Evolutionary conservation across 2,329 filamentous ascomycete genomes (phyloP), one percentile per base, ranked within the genome.

Genomic region (Pseudogymnoascus sp.): DNA sequence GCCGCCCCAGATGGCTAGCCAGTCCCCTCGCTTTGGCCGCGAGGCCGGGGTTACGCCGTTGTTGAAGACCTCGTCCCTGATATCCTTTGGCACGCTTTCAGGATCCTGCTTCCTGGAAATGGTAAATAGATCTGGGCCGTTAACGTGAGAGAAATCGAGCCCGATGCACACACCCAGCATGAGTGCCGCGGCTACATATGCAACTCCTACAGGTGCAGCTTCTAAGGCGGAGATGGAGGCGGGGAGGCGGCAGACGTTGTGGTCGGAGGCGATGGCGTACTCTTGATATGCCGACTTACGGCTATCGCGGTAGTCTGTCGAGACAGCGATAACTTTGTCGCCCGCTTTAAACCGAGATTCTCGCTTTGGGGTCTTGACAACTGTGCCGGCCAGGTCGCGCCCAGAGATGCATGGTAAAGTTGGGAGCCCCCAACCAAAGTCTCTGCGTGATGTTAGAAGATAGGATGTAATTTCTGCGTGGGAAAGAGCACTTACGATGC

Each of bases 1-100:
- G 78, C 84, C 89, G 63, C 89, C 89, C 88, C 89, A 92, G 55
- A 92, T 83, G 1, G 83, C 84, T 39, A 92, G 74, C 83, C 87
- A 91, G 64, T 92, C 88, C 0, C 86, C 87, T 0, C 74, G 67
- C 43, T 77, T 76, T 0, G 85, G 81, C 7, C 85, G 76, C 65
- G 89, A 85, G 0, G 72, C 68, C 1, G 75, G 69, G 0, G 70
- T 66, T 5, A 88, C 83, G 31, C 6, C 29, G 0, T 80, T 79
- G 0, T 78, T 71, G n/a, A 89, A 78, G 62, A 85, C 87, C 70
- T 91, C 88, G 4, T 78, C 71, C 2, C 79, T 74, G 6, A 91
- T 82, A 69, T 92, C 89, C 2, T 74, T 66, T 0, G 88, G 82
- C 2, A 91, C 75, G 0, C 70, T 66, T 0, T 81, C 75, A 0